Evolutionary conservation across 2,329 filamentous ascomycete genomes (phyloP), one percentile per base, ranked within the genome.

Genomic region (Whalleya microplaca): DNA sequence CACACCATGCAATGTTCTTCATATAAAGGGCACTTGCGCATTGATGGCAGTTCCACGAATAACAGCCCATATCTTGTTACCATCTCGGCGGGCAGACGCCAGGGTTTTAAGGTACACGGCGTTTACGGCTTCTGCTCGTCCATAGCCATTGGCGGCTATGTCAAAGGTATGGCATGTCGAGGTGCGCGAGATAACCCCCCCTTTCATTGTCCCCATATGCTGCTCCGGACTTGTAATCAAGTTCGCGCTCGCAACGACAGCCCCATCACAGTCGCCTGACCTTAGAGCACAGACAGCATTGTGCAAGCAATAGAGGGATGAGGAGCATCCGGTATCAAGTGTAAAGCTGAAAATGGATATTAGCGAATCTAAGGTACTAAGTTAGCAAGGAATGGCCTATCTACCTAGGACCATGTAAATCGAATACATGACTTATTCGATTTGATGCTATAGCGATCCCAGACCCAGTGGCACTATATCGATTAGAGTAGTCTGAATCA

Each of bases 91-190:
- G 0, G 81, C 82, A 45, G 75, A 71, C 12, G 72, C 70, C 0
- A 72, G 56, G 2, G 63, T 69, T 66, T 83, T 83, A 0, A 83
- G 51, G 1, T 80, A 61, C 0, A 83, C 32, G 1, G 74, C 70
- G 1, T 67, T 74, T 0, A 76, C 67, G 2, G 77, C 80, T 50
- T 84, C 80, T 1, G 76, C 80, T 10, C 80, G 72, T 0, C 71
- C 78, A 59, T 82, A 84, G 0, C 81, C 82, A 56, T 78, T 69
- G 1, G 62, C 62, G 1, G 50, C 21, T 0, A 7, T 2, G 42
- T 62, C 56, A 43, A 64, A 62, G 0, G 62, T 62, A n/a, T 59
- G 55, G 19, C 62, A 64, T 0, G 51, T 56, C 1, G 48, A 51
- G 0, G 51, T 58, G 0, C 51, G 44, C 0, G 58, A 62, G 5